Conservation (phyloP, 768 basidiomycete genomes). For the Leccinum longicurvipes region DNA sequence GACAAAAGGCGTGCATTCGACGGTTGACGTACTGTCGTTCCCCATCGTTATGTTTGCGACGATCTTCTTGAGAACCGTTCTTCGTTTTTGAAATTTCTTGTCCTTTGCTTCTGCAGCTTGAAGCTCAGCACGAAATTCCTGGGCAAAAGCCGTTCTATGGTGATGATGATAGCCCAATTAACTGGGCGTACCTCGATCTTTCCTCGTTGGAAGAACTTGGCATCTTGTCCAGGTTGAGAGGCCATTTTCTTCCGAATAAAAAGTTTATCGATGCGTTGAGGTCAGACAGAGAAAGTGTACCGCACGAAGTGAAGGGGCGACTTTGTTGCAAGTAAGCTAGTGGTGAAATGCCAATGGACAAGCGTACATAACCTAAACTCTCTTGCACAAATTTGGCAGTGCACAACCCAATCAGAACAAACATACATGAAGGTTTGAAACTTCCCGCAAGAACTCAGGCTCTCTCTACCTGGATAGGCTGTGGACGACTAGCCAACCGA, state of each 20-base stretch:
- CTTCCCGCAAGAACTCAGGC: too few relatives aligned
- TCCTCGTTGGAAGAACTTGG: slow-evolving; percentile 87
- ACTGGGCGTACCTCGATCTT: slow-evolving; percentile 72
- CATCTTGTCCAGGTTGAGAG: slow-evolving; percentile 72
- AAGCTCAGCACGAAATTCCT: slow-evolving; percentile 91
- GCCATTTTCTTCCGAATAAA: slow-evolving; percentile 32
- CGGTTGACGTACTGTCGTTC: slow-evolving; percentile 80
- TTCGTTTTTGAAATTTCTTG: slow-evolving; percentile 92
- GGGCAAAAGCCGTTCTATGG: slow-evolving; percentile 14
- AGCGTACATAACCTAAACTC: too few relatives aligned
- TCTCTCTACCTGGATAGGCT: too few relatives aligned
- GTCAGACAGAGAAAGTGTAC: slow-evolving; percentile 3
- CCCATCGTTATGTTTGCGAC: slow-evolving; percentile 99
- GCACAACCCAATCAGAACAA: too few relatives aligned
- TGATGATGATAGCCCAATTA: slow-evolving; percentile 6
- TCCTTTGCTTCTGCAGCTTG: slow-evolving; percentile 92
- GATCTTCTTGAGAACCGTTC: slow-evolving; percentile 93
- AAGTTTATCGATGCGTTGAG: not conserved
- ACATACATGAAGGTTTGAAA: too few relatives aligned
- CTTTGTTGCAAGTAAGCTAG: not conserved
- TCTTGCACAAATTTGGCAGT: too few relatives aligned
- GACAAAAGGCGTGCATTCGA: slow-evolving; percentile 9
- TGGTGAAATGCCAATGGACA: too few relatives aligned
- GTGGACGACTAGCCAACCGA: too few relatives aligned
- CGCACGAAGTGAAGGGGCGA: not conserved